phyloP scores from a whole-genome alignment of 2,329 filamentous ascomycete species.

The Lecanicillium sp. region DNA sequence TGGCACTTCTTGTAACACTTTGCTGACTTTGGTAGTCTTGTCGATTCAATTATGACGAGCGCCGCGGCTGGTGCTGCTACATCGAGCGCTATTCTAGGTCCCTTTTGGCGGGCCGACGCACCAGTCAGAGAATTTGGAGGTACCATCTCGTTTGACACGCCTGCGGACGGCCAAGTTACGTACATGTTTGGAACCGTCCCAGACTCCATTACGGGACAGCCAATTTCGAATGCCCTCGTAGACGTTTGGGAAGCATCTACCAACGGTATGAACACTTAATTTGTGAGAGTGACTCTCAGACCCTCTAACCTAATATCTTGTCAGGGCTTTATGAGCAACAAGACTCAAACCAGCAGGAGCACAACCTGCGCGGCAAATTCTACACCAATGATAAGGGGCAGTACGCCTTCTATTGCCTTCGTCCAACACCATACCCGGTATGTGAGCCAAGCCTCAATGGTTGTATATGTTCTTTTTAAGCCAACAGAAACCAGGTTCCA shows the following conservation, averaged over 20 bases:
- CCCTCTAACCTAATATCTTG: conserved; percentile 3
- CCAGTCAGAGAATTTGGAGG: conserved; percentile 56
- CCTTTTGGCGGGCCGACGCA: conserved; percentile 66
- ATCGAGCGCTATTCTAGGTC: conserved; percentile 66
- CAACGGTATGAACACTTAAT: conserved; percentile 38
- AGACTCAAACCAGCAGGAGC: conserved; percentile 54
- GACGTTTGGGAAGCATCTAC: conserved; percentile 69
- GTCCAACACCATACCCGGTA: conserved; percentile 39
- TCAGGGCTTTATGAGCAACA: conserved; percentile 50
- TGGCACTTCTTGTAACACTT: too few species aligned
- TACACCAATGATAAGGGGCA: conserved; percentile 53
- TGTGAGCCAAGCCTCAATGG: conserved; percentile 10
- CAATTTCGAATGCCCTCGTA: conserved; percentile 52
- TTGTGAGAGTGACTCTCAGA: background rate
- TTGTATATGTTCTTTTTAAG: too few species aligned
- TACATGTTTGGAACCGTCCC: conserved; percentile 51
- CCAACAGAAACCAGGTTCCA: too few species aligned
- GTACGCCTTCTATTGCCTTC: conserved; percentile 49
- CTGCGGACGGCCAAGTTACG: conserved; percentile 36
- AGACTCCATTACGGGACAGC: conserved; percentile 47
- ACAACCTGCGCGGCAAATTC: conserved; percentile 61
- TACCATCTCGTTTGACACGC: conserved; percentile 39
- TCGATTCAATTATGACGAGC: conserved; percentile 68
- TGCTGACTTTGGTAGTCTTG: conserved; percentile 31
- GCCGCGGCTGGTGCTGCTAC: conserved; percentile 42